Conservation (phyloP, 306 rosid genomes). For the Ziziphus jujuba region DNA sequence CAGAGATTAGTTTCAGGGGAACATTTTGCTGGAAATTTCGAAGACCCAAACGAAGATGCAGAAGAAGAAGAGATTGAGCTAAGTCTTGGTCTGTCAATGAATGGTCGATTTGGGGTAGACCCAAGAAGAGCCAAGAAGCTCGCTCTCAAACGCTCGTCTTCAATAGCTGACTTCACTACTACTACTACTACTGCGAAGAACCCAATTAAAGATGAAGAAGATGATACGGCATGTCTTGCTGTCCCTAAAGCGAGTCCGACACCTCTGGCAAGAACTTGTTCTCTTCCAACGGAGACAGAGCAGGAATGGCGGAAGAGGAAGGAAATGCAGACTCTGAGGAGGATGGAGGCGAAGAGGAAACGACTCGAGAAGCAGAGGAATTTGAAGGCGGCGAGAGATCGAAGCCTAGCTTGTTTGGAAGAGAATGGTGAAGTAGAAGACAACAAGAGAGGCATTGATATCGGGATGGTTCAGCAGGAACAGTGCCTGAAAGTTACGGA, state of each 20-base stretch:
- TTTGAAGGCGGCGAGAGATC: slow-evolving; percentile 42
- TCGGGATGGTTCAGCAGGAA: slow-evolving; percentile 17
- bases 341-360: slow-evolving; percentile 73
- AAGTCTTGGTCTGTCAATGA: slow-evolving; percentile 71
- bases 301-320: slow-evolving; percentile 77
- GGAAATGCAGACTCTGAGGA: slow-evolving; percentile 67
- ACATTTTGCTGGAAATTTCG: slow-evolving; percentile 28
- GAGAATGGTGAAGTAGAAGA: slow-evolving; percentile 31
- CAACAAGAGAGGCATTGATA: slow-evolving; percentile 16
- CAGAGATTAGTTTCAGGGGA: slow-evolving; percentile 33
- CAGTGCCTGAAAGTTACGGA: slow-evolving; percentile 27
- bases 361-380: slow-evolving; percentile 68
- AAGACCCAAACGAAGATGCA: slow-evolving; percentile 15
- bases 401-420: slow-evolving; percentile 24
- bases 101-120: slow-evolving; percentile 82
- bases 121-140: slow-evolving; percentile 52
- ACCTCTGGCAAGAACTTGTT: slow-evolving; percentile 52
- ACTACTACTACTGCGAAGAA: too few species aligned
- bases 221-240: slow-evolving; percentile 5
- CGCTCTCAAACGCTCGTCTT: slow-evolving; percentile 46
- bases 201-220: slow-evolving; percentile 21
- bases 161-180: slow-evolving; percentile 46
- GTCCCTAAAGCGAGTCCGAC: neutral
- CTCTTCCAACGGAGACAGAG: slow-evolving; percentile 65
- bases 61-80: slow-evolving; percentile 43